A percentile compares a stretch with the other conserved stretches of the same genome.
phyloP scores from a whole-genome alignment of 768 basidiomycete genomes.

The Coprinellus aureogranulatus region DNA sequence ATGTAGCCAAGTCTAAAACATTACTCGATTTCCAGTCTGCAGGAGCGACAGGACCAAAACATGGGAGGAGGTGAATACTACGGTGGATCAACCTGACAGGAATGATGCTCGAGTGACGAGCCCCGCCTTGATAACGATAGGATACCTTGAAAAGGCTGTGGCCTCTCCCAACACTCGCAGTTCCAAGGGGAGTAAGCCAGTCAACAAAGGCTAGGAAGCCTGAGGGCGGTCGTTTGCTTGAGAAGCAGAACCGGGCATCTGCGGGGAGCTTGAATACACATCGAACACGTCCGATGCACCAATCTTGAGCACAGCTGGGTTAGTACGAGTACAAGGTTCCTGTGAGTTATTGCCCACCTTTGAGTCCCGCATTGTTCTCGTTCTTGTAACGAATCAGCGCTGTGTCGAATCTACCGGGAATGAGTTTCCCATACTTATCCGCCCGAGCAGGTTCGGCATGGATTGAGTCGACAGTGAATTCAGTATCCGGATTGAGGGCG shows the following conservation, averaged over 20 bases:
- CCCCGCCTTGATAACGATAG: slow-evolving; percentile 21
- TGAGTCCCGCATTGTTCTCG: too few species aligned
- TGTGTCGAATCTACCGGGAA: slow-evolving; percentile 5
- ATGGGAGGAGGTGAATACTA: slow-evolving; percentile 30
- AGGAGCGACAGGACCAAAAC: slow-evolving; percentile 25
- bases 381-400: too few species aligned
- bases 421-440: slow-evolving; percentile 1
- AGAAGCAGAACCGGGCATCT: too few species aligned
- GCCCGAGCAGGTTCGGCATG: neutral
- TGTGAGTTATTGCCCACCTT: too few species aligned
- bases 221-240: too few species aligned
- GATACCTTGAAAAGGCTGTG: neutral
- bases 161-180: neutral
- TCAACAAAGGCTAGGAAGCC: slow-evolving; percentile 21
- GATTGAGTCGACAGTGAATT: too few species aligned
- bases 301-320: too few species aligned
- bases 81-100: slow-evolving; percentile 19
- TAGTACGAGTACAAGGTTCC: too few species aligned
- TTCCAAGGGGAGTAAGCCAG: slow-evolving; percentile 19
- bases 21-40: slow-evolving; percentile 29
- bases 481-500: too few species aligned
- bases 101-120: slow-evolving; percentile 19
- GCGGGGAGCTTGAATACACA: too few species aligned
- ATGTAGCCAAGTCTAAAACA: slow-evolving; percentile 25
- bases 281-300: too few species aligned